Conservation (phyloP, 768 basidiomycete genomes). For the Dentipellis sp. region DNA sequence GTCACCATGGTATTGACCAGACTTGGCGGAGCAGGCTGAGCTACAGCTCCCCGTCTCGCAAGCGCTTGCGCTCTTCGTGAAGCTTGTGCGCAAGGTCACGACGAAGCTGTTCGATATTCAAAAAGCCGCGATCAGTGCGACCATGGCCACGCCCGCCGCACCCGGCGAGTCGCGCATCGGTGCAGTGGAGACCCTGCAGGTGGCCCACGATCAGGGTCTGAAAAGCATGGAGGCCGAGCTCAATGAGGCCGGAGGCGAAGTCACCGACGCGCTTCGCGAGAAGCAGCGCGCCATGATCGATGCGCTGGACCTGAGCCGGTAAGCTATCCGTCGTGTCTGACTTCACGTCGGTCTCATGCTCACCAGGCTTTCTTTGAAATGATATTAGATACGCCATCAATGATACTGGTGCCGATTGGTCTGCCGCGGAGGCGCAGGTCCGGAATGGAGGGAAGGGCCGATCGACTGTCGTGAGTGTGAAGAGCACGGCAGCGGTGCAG, state of each 20-base stretch:
- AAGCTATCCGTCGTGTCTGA: constrained; percentile 26
- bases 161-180: constrained; percentile 9
- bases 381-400: constrained; percentile 63
- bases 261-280: constrained; percentile 42
- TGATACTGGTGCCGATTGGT: constrained; percentile 64
- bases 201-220: constrained; percentile 20
- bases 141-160: constrained; percentile 35
- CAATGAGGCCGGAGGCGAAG: constrained; percentile 61
- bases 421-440: constrained; percentile 65
- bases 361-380: constrained; percentile 6
- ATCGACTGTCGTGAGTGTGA: constrained; percentile 73
- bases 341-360: background rate
- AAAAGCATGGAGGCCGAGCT: constrained; percentile 24
- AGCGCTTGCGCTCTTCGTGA: constrained; percentile 82
- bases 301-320: constrained; percentile 83
- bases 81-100: constrained; percentile 78
- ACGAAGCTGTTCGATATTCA: constrained; percentile 70
- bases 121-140: constrained; percentile 64
- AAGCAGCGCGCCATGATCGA: constrained; percentile 85
- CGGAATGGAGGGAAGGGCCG: constrained; percentile 35
- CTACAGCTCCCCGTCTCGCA: constrained; percentile 81
- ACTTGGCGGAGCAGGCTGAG: constrained; percentile 42
- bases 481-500: constrained; percentile 31
- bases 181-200: constrained; percentile 7
- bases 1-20: background rate